Evolutionary conservation across 2,329 filamentous ascomycete genomes (phyloP), one percentile per base, ranked within the genome.

Genomic region (Botrytis byssoidea): DNA sequence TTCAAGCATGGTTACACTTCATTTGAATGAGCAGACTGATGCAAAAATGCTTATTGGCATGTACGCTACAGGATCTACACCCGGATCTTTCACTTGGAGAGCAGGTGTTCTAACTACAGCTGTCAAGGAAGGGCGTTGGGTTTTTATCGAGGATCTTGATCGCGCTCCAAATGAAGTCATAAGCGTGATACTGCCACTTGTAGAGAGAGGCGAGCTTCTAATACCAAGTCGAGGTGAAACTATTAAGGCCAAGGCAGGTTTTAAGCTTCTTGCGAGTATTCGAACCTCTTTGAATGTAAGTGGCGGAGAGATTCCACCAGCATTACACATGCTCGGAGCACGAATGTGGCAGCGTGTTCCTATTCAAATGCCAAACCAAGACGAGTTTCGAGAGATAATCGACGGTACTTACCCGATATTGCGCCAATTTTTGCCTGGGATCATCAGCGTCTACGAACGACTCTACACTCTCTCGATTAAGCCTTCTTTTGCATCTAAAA

Each of bases 21-120:
- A 99, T 82, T 86, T 99, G 48, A 99, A 99, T 81, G 96, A 98
- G 83, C 97, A 99, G 82, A 98, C 95, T 3, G 96, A 99, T 83
- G 95, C 95, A 0, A 99, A 99, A 83, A 93, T 97, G 85, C 89
- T 99, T 59, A 90, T 99, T 76, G 96, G 96, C 5, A 90, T 98
- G 81, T 98, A 99, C 83, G 93, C 95, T 1, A 96, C 94, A 35
- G 95, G 94, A 74, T 89, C 92, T 25, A 92, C 91, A 75, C 95
- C 94, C 1, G 95, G 95, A 1, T 95, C 93, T 16, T 99, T 99
- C 81, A 89, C 89, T 69, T 99, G 96, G 96, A 90, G 93, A 74
- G 90, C 96, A 4, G 96, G 96, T 83, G 93, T 98, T 32, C 85
- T 99, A 78, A 98, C 96, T 0, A 97, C 94, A 44, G 97, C 97